These are phyloP conservation scores for Brassica hybrid DNA, from an alignment of 441 rosid species.

Conservation along the genomic window DNA sequence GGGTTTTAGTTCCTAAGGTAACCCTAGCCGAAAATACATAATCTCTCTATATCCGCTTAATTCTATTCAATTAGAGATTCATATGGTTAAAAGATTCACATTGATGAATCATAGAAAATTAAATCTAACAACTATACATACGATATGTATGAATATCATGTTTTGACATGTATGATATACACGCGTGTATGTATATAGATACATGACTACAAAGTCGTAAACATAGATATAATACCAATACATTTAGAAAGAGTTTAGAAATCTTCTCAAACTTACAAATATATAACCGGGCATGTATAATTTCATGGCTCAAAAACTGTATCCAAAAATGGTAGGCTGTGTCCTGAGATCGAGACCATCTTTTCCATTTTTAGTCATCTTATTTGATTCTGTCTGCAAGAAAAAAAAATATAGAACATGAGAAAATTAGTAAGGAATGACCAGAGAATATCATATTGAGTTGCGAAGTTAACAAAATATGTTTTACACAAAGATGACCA, in stretches of 20 bases:
- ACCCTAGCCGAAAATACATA: not conserved
- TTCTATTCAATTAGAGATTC: not conserved
- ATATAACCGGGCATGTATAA: not conserved
- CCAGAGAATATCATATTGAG: not conserved
- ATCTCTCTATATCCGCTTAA: not conserved
- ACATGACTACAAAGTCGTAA: slow-evolving; percentile 1
- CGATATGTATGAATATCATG: not conserved
- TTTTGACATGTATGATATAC: slow-evolving; percentile 12
- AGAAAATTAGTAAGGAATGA: not conserved
- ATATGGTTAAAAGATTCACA: not conserved
- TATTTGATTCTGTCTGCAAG: slow-evolving; percentile 17
- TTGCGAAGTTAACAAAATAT: not conserved
- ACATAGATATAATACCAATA: slow-evolving; percentile 2
- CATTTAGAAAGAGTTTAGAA: not conserved
- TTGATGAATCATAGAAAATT: not conserved
- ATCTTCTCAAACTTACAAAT: not conserved
- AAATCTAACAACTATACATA: not conserved
- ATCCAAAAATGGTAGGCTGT: slow-evolving; percentile 11
- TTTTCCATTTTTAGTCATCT: slow-evolving; percentile 4
- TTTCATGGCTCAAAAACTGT: slow-evolving; percentile 13
- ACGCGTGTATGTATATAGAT: not conserved
- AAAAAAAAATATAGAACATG: not conserved
- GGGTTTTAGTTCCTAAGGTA: not conserved
- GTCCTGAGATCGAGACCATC: not conserved
- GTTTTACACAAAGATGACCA: slow-evolving; percentile 3